Conservation (phyloP, 129 eudicot species). For the Mikania micrantha region DNA sequence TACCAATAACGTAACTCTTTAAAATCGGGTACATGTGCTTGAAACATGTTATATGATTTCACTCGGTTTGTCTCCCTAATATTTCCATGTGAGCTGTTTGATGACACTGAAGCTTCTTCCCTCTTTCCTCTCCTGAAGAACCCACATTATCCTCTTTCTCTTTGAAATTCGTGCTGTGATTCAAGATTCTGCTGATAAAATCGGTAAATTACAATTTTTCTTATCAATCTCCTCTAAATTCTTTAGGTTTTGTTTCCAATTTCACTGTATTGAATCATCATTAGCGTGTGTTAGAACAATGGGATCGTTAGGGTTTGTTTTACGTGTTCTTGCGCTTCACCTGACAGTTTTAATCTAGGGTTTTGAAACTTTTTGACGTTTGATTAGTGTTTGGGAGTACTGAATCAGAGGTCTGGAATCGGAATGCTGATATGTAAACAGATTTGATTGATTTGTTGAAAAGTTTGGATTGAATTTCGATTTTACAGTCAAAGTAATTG, state of each 20-base stretch:
- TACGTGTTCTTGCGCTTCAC: background rate
- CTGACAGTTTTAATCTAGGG: background rate
- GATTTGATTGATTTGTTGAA: constrained; percentile 1
- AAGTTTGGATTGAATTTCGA: constrained; percentile 1
- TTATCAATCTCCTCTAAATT: background rate
- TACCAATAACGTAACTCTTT: no score
- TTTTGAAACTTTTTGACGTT: constrained; percentile 6
- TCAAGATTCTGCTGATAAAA: constrained; percentile 3
- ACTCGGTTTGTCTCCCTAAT: constrained; percentile 18
- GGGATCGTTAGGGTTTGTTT: constrained; percentile 12
- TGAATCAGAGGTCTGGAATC: background rate
- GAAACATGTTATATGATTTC: no score
- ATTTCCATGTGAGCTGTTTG: constrained; percentile 26
- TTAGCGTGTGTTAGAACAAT: background rate
- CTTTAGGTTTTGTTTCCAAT: background rate
- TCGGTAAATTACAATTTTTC: constrained; percentile 9
- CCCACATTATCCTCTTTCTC: constrained; percentile 5
- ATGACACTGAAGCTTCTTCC: constrained; percentile 22
- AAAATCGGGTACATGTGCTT: no score
- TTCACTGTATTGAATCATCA: background rate
- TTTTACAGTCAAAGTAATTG: background rate
- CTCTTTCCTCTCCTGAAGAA: constrained; percentile 20
- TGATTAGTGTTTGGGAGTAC: background rate
- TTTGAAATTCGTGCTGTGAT: background rate
- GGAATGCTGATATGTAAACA: background rate